Percentiles rank a stretch among this genome's conserved stretches.
Conservation (phyloP, 106 monocot genomes). For the Acanthochlamys bracteata region DNA sequence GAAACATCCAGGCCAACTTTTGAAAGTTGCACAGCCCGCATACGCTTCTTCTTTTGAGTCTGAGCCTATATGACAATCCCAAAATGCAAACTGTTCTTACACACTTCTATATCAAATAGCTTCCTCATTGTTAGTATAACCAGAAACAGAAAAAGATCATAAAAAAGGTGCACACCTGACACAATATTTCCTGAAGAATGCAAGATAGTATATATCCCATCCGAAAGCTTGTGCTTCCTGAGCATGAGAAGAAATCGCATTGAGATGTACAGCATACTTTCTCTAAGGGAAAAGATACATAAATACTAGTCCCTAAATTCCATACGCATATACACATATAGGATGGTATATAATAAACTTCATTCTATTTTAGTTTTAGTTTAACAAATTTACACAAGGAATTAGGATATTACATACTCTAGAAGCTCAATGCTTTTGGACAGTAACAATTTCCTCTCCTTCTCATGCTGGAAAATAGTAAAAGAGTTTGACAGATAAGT, state of each 20-base stretch:
- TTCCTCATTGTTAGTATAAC: neutral
- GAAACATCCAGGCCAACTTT: constrained; percentile 76
- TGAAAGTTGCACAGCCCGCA: constrained; percentile 52
- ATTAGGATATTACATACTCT: constrained; percentile 38
- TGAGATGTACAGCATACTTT: no score
- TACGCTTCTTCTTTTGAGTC: constrained; percentile 61
- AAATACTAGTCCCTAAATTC: no score
- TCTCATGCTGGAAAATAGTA: constrained; percentile 49
- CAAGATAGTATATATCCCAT: constrained; percentile 53
- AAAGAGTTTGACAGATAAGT: no score
- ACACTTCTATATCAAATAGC: neutral
- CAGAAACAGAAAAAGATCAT: neutral
- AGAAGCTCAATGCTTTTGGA: constrained; percentile 53
- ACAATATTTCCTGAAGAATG: constrained; percentile 88
- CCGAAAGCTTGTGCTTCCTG: constrained; percentile 70
- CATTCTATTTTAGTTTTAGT: no score
- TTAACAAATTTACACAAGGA: no score
- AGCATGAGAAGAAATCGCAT: neutral
- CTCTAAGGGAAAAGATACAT: no score
- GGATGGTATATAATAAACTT: no score
- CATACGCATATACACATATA: no score
- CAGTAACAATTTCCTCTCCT: constrained; percentile 47
- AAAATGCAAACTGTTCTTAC: neutral
- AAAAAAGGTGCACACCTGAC: constrained; percentile 43
- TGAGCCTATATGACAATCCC: constrained; percentile 31